Percentiles rank a stretch among this genome's conserved stretches.
phyloP scores from a whole-genome alignment of 2,329 filamentous ascomycete species.

The Allantophomopsis cytisporea region DNA sequence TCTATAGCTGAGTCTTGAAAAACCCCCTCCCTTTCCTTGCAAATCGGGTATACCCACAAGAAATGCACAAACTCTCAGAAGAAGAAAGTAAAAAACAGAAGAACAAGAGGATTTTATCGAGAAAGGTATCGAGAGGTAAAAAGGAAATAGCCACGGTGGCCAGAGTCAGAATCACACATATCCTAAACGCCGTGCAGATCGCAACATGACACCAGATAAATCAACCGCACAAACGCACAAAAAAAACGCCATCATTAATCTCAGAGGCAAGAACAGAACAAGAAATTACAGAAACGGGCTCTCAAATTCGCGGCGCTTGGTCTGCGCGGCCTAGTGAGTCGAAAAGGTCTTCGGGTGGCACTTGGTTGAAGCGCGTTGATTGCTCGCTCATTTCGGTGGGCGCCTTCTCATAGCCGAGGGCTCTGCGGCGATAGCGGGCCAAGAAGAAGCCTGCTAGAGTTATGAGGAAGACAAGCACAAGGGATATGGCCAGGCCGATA shows the following conservation, averaged over 20 bases:
- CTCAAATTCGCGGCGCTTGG: neutral
- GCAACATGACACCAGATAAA: neutral
- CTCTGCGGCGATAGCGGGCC: slow-evolving; percentile 63
- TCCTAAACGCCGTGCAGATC: no score
- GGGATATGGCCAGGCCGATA: slow-evolving; percentile 66
- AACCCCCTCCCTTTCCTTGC: no score
- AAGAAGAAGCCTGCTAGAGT: slow-evolving; percentile 63
- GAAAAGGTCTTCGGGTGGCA: slow-evolving; percentile 42
- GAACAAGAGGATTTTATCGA: no score
- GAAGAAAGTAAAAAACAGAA: no score
- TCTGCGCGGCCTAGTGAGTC: slow-evolving; percentile 13
- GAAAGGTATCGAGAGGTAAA: no score
- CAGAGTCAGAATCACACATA: no score
- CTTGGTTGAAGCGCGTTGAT: slow-evolving; percentile 40
- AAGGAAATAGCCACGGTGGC: no score
- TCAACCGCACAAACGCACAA: neutral
- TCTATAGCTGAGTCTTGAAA: no score
- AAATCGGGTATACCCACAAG: no score
- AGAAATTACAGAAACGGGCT: neutral
- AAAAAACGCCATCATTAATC: neutral
- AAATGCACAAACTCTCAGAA: no score
- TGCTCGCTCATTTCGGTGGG: slow-evolving; percentile 52
- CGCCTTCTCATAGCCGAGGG: slow-evolving; percentile 70
- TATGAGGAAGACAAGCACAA: slow-evolving; percentile 64
- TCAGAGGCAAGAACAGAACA: neutral